Evolutionary conservation across 495 filamentous ascomycete species (phyloP).

Genomic region (Lophium mytilinum): DNA sequence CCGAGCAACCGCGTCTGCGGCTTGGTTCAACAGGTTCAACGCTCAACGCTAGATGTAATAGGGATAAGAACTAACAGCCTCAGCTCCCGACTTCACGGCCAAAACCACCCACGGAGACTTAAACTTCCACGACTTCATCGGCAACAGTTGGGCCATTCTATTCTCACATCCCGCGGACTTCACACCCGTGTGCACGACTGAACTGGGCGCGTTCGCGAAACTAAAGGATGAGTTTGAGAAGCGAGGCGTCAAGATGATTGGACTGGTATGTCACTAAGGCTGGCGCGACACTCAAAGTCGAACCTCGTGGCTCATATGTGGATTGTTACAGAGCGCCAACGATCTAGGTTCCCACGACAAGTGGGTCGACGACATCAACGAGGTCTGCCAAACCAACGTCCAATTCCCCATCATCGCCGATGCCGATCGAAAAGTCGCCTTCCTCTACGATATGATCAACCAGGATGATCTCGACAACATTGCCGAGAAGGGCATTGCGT

Average conservation of each 20-base stretch:
- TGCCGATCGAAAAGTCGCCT: conserved; percentile 56
- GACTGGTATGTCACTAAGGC: conserved; percentile 38
- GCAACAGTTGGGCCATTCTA: conserved; percentile 54
- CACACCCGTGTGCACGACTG: conserved; percentile 64
- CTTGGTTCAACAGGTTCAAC: conserved; percentile 40
- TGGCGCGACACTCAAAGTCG: background rate
- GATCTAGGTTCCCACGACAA: conserved; percentile 48
- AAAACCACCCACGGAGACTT: conserved; percentile 59
- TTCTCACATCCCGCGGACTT: conserved; percentile 66
- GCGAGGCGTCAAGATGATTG: conserved; percentile 59
- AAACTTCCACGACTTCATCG: conserved; percentile 50
- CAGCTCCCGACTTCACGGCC: conserved; percentile 58
- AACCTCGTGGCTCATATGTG: background rate
- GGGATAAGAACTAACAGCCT: background rate
- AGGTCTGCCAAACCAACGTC: conserved; percentile 46
- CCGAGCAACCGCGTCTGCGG: conserved; percentile 53
- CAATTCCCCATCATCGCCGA: conserved; percentile 65
- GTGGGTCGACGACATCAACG: conserved; percentile 63
- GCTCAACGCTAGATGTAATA: background rate
- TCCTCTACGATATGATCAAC: conserved; percentile 60
- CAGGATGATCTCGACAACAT: conserved; percentile 48
- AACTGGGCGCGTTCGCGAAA: conserved; percentile 60
- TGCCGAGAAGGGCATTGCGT: conserved; percentile 50
- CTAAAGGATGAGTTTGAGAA: conserved; percentile 53
- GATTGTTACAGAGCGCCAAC: conserved; percentile 41